Base-by-base conservation (phyloP, 345 rosid species). In the Lepidium africanum region DNA sequence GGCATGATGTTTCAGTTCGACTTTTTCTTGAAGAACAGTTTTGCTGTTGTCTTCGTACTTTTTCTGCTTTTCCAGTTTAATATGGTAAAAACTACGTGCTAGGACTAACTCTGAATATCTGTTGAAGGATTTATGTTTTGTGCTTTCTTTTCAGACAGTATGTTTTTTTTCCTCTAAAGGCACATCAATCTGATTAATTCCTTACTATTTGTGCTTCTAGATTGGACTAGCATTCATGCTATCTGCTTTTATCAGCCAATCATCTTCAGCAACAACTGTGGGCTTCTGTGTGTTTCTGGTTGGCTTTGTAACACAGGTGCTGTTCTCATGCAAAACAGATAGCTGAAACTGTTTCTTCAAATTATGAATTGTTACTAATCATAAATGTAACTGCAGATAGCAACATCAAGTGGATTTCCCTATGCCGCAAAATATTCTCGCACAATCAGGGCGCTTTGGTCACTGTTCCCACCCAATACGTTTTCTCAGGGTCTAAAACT, bases 1-100 rank as follows among this genome's bases (percentile, higher is more conserved):
- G 97, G 98, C 38, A 83, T 90, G 97, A 86, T 90, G 90, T 93
- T 93, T 70, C 98, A 83, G 79, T 88, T 93, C 40, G 87, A 85
- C 68, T 90, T 93, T 71, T 93, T 93, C 86, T 76, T 84, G 86
- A 83, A 93, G 60, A 93, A 93, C 83, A 84, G 59, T 59, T 93
- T 90, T 67, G 80, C 77, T 8, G 81, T 93, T 15, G 77, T 93
- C 69, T 88, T 85, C 79, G 77, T 90, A n/a, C 69, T 85, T 27
- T 93, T 90, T 84, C 82, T 85, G 77, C 94, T 93, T 23, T 90
- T 93, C 77, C 90, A 88, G 77, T 70, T 90, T 54, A 88, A 87
- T 69, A 85, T 93, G 98, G 98, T 93, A 81, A 66, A 25, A 54
- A 65, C 23, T 48, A 48, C 10, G 46, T 69, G 49, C 41, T 36